Evolutionary conservation across 2,329 filamentous ascomycete species (phyloP), one percentile per base, ranked within the genome.

Genomic region (Phialemoniopsis sp.): DNA sequence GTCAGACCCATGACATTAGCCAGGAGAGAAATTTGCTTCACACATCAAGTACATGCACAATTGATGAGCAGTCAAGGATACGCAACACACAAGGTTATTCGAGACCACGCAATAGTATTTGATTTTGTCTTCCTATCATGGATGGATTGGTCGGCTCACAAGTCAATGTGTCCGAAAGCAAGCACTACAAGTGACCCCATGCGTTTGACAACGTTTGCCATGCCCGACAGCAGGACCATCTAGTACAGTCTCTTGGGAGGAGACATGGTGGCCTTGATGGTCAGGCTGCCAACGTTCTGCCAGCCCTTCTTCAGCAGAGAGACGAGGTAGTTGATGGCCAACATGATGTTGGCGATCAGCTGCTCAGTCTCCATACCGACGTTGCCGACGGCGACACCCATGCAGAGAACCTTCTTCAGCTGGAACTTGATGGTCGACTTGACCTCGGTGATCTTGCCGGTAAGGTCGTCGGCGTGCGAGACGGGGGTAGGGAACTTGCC

Each of bases 381-480:
- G 75, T 98, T 95, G 67, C 93, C 93, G 64, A 98, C 88, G 59
- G 93, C 93, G 68, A 97, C 91, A 86, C 91, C 93, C 83, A 98
- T 90, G 82, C 93, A 98, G 59, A 98, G 82, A 70, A 98, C 93
- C 88, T 98, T 98, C 89, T 98, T 98, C 65, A 98, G 82, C 83
- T 98, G 90, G 87, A 98, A 98, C 86, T 98, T 98, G 86, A 98
- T 97, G 73, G 93, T 98, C 61, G 89, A 95, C 87, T 96, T 97
- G 82, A 98, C 91, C 71, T 98, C 93, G 76, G 78, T 95, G 80
- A 97, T 89, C 85, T 95, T 96, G 80, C 75, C 81, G 68, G 74
- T 78, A 56, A 98, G 84, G 69, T 97, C 91, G 66, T 98, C 93
- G 69, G 78, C 70, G 86, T 98, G 93, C 53, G 90, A 96, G 74